Evolutionary conservation across 345 rosid genomes (phyloP).

Genomic region (Fremontodendron californicum): DNA sequence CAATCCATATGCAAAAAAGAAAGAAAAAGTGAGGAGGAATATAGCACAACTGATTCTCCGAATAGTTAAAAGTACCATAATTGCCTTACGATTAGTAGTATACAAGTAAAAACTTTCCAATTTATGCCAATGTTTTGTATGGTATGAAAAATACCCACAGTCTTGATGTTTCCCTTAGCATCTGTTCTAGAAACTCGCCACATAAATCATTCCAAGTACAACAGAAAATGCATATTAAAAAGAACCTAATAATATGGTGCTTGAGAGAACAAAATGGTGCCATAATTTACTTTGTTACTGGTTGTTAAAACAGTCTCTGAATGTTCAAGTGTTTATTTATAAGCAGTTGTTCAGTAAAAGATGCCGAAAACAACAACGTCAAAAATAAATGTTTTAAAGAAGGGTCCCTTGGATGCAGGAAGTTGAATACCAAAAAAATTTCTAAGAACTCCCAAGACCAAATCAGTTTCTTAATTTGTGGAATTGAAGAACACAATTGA

Average conservation of each 20-base stretch:
- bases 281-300: background rate
- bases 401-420: background rate
- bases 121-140: background rate
- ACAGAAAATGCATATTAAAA: background rate
- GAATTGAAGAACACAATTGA: background rate
- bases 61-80: background rate
- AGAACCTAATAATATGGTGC: background rate
- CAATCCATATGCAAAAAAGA: background rate
- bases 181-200: background rate
- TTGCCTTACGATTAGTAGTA: background rate
- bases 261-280: background rate
- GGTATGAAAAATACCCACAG: background rate
- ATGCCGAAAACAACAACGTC: background rate
- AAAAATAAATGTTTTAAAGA: background rate
- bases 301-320: background rate
- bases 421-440: background rate
- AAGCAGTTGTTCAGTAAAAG: background rate
- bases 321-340: background rate
- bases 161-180: background rate
- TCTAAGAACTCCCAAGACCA: background rate
- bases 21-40: background rate
- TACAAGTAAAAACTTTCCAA: background rate
- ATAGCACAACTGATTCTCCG: background rate
- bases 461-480: background rate
- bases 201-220: background rate